phyloP scores from a whole-genome alignment of 2,329 filamentous ascomycete genomes.

The Epichloe scottii region DNA sequence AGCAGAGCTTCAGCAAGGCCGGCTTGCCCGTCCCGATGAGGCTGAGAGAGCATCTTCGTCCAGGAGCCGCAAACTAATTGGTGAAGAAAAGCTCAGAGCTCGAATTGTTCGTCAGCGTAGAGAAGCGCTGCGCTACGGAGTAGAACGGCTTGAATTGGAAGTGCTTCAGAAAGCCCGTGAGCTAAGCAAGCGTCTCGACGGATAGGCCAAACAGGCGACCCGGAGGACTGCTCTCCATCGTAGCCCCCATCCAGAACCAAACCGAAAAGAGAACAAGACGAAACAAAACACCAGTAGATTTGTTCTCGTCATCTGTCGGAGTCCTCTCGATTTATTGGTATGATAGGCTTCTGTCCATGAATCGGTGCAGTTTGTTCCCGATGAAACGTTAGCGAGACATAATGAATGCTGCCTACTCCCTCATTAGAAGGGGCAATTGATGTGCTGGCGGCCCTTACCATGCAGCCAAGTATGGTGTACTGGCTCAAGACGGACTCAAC shows the following conservation, averaged over 20 bases:
- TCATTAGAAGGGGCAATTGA: neutral
- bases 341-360: neutral
- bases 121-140: slow-evolving; percentile 74
- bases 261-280: neutral
- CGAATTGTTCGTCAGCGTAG: slow-evolving; percentile 64
- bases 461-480: too few species aligned
- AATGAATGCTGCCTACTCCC: neutral
- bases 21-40: slow-evolving; percentile 26
- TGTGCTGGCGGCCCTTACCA: neutral
- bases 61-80: slow-evolving; percentile 32
- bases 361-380: neutral
- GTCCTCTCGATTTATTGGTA: neutral
- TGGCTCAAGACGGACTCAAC: neutral
- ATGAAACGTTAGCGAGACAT: neutral
- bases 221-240: neutral
- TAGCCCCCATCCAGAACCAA: neutral
- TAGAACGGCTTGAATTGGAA: slow-evolving; percentile 75
- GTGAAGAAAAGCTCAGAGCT: slow-evolving; percentile 37
- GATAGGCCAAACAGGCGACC: slow-evolving; percentile 7
- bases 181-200: slow-evolving; percentile 37
- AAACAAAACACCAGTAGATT: neutral
- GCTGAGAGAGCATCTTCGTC: slow-evolving; percentile 6
- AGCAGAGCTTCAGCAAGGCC: slow-evolving; percentile 70
- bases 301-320: neutral
- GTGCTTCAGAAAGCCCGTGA: slow-evolving; percentile 62